Evolutionary conservation across 2,329 filamentous ascomycete species (phyloP).

Genomic region (Penicillium sp.): DNA sequence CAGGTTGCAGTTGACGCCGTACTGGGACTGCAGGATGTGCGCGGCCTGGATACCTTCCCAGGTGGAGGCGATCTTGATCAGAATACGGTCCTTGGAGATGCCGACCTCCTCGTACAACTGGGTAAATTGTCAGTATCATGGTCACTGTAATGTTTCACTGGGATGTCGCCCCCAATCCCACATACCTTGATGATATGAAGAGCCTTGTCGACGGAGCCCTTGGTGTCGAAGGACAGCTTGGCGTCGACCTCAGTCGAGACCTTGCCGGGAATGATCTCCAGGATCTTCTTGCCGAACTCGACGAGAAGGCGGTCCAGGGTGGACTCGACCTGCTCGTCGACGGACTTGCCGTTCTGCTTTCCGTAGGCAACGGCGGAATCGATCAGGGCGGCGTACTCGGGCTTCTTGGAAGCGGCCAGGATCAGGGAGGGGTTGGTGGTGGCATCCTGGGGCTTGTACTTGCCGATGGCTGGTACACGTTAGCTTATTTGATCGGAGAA

Average conservation of each 20-base stretch:
- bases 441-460: constrained; percentile 99
- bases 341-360: constrained; percentile 65
- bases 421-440: constrained; percentile 99
- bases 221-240: constrained; percentile 88
- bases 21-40: constrained; percentile 90
- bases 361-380: constrained; percentile 80
- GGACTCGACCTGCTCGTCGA: constrained; percentile 82
- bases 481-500: constrained; percentile 9
- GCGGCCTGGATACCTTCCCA: constrained; percentile 99
- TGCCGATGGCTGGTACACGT: constrained; percentile 72
- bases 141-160: not conserved
- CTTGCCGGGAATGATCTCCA: constrained; percentile 95
- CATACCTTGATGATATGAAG: constrained; percentile 90
- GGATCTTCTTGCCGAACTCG: constrained; percentile 96
- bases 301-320: constrained; percentile 93
- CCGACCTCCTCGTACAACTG: constrained; percentile 93
- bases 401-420: constrained; percentile 95
- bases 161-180: not conserved
- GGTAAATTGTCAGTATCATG: constrained; percentile 11
- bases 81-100: constrained; percentile 86
- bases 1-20: constrained; percentile 97
- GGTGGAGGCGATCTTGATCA: constrained; percentile 99
- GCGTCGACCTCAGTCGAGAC: constrained; percentile 99
- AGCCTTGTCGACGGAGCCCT: constrained; percentile 91
- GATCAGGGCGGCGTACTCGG: constrained; percentile 90